A percentile compares a stretch with the other conserved stretches of the same genome.
phyloP scores from a whole-genome alignment of 805 yeast species.

The Ascoidea tarda region DNA sequence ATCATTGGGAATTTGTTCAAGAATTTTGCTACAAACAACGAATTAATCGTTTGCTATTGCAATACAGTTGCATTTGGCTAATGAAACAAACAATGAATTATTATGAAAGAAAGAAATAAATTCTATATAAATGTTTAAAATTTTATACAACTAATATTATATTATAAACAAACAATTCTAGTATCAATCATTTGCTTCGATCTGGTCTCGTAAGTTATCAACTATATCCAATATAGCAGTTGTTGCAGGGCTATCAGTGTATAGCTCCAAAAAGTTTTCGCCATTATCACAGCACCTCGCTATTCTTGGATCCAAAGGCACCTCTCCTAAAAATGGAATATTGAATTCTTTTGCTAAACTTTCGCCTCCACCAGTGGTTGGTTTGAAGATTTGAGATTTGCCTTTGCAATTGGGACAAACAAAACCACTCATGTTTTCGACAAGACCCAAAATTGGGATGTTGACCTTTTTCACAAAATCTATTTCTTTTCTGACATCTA shows the following conservation, averaged over 20 bases:
- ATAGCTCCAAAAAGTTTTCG: constrained; percentile 63
- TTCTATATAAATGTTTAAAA: too few species aligned
- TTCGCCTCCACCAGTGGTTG: constrained; percentile 96
- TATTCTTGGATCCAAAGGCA: constrained; percentile 91
- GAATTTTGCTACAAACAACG: constrained; percentile 23
- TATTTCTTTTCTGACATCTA: constrained; percentile 92
- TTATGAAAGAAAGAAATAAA: too few species aligned
- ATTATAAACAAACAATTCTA: too few species aligned
- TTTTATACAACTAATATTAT: too few species aligned
- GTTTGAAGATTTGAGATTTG: constrained; percentile 77
- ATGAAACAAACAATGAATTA: neutral
- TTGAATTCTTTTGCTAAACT: constrained; percentile 66
- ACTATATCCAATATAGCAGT: constrained; percentile 77
- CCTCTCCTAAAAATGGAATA: constrained; percentile 76
- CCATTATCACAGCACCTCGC: constrained; percentile 86
- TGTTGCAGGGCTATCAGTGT: constrained; percentile 90
- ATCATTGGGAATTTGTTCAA: constrained; percentile 22
- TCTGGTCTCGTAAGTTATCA: constrained; percentile 42
- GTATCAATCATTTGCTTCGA: neutral
- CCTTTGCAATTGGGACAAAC: constrained; percentile 93
- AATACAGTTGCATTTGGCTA: constrained; percentile 32
- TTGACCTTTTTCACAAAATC: constrained; percentile 90
- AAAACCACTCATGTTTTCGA: constrained; percentile 97
- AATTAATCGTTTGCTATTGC: constrained; percentile 30
- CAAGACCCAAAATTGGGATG: constrained; percentile 75